Percentiles rank a stretch among this genome's conserved stretches.
Conservation (phyloP, 2,329 filamentous ascomycete species). For the Didymella pomorum region DNA sequence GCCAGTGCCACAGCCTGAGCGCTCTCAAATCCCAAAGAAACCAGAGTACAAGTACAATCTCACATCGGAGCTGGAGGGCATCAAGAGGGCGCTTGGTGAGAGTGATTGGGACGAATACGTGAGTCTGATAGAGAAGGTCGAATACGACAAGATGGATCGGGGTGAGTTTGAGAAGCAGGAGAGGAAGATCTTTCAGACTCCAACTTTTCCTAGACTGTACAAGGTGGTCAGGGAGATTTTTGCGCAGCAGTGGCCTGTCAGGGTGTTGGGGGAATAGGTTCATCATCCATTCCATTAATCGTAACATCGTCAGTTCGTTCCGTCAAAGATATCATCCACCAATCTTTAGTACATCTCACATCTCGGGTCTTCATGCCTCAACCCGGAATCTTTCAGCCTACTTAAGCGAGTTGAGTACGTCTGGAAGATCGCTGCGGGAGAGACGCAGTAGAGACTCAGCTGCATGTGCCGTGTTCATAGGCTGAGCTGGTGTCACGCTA, state of each 20-base stretch:
- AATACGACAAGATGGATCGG: slow-evolving; percentile 9
- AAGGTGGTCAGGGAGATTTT: background rate
- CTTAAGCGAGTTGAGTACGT: background rate
- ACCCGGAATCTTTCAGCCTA: background rate
- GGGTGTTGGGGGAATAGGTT: background rate
- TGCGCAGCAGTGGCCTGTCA: background rate
- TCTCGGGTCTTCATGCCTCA: background rate
- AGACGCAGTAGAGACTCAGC: too few species aligned
- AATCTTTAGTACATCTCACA: background rate
- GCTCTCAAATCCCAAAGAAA: background rate
- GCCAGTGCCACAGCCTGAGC: background rate
- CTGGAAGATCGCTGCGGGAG: too few species aligned
- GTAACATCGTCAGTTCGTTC: background rate
- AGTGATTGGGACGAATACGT: slow-evolving; percentile 30
- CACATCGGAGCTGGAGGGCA: slow-evolving; percentile 18
- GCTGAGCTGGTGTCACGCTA: too few species aligned
- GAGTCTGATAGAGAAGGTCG: slow-evolving; percentile 18
- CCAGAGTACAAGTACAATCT: slow-evolving; percentile 14
- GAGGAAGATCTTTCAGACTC: slow-evolving; percentile 18
- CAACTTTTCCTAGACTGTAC: slow-evolving; percentile 1
- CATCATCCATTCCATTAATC: background rate
- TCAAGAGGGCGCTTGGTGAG: slow-evolving; percentile 24
- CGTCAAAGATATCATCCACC: background rate
- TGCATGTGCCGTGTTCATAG: too few species aligned
- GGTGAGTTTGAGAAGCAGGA: slow-evolving; percentile 10